phyloP scores from a whole-genome alignment of 176 grass and related monocot genomes.

The Chloris gayana region DNA sequence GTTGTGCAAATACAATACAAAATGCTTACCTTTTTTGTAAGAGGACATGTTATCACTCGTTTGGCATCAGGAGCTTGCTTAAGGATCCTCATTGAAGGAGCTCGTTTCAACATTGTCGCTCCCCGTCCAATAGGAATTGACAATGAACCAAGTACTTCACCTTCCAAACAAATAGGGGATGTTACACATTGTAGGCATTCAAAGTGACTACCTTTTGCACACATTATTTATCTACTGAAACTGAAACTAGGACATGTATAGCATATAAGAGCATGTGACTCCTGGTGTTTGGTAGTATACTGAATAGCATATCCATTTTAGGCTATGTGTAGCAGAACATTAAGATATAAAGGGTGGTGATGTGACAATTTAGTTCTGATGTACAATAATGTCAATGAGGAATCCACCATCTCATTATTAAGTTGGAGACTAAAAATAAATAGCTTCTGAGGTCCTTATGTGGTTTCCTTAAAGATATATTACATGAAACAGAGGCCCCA shows the following conservation, averaged over 20 bases:
- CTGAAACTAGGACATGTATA: conserved; percentile 3
- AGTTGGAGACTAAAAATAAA: not conserved
- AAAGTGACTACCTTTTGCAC: not conserved
- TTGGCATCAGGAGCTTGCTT: conserved; percentile 66
- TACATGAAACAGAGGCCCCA: not conserved
- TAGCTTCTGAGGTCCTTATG: not conserved
- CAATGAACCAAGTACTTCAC: conserved; percentile 88
- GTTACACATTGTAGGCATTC: conserved; percentile 20
- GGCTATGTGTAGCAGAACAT: not conserved
- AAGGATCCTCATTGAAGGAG: conserved; percentile 84
- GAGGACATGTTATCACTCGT: conserved; percentile 61
- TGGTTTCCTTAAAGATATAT: not conserved
- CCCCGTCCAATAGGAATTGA: conserved; percentile 83
- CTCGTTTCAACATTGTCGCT: conserved; percentile 72
- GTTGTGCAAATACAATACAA: conserved; percentile 9
- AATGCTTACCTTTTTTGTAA: conserved; percentile 73
- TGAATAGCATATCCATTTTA: conserved; percentile 20
- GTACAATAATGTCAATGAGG: not conserved
- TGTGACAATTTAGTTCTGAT: not conserved
- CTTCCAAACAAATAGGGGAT: conserved; percentile 48
- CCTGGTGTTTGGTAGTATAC: not conserved
- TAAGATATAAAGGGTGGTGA: not conserved
- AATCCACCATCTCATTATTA: not conserved
- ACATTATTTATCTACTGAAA: conserved; percentile 23
- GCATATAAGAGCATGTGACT: conserved; percentile 21